Evolutionary conservation across 1,284 basidiomycete genomes (phyloP), one percentile per base, ranked within the genome.

Genomic region (Moesziomyces parantarcticus): DNA sequence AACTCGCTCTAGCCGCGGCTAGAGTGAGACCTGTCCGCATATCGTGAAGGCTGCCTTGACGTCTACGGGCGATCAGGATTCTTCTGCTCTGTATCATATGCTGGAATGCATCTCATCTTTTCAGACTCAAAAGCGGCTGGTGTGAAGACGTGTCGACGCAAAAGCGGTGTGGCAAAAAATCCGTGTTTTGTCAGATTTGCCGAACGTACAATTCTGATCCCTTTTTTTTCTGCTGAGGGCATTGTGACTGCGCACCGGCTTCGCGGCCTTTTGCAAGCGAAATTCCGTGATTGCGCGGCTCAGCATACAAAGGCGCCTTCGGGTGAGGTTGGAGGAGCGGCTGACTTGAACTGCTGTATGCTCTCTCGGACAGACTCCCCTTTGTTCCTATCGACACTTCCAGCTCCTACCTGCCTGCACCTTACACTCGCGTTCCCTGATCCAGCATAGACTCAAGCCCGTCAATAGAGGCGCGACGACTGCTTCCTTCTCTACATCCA

Each of bases 1-100:
- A 78, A 77, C 42, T 58, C 72, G 34, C 46, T 78, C 22, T 79
- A 39, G 36, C 11, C 29, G 29, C 29, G n/a, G n/a, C n/a, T n/a
- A n/a, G n/a, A n/a, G n/a, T n/a, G n/a, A n/a, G n/a, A n/a, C n/a
- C n/a, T n/a, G n/a, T n/a, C n/a, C n/a, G n/a, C n/a, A n/a, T n/a
- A n/a, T n/a, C n/a, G n/a, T n/a, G n/a, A n/a, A n/a, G n/a, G n/a
- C n/a, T n/a, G n/a, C n/a, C n/a, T n/a, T n/a, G n/a, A n/a, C n/a
- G n/a, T n/a, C n/a, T n/a, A n/a, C 29, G 4, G 29, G 29, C 29
- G 11, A 32, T 13, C 0, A 13, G 11, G 29, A 32, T 11, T 32
- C 29, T 13, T 13, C 10, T 32, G 29, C 29, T 32, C 29, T 32
- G 29, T 32, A 32, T 32, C 29, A 32, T 32, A 32, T 32, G 10